Conservation (phyloP, 306 rosid genomes). For the Medicago ruthenica region DNA sequence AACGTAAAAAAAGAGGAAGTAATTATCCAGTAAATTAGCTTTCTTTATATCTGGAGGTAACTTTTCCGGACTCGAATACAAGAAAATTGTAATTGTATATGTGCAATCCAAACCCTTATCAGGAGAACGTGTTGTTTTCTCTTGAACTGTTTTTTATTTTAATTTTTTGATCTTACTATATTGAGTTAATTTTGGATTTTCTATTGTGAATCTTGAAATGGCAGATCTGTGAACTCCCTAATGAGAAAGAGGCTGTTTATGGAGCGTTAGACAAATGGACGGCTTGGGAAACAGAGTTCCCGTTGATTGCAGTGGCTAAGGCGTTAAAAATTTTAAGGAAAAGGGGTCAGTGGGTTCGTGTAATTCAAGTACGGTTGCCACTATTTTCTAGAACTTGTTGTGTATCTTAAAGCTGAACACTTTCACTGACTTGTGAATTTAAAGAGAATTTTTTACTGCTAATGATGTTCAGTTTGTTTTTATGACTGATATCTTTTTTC, state of each 20-base stretch:
- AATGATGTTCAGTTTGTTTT: constrained; percentile 9
- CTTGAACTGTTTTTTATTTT: neutral
- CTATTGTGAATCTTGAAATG: constrained; percentile 39
- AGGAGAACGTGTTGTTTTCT: neutral
- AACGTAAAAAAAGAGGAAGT: neutral
- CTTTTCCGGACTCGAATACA: neutral
- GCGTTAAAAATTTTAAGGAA: constrained; percentile 76
- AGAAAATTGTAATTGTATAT: neutral
- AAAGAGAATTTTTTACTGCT: neutral
- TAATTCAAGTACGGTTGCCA: constrained; percentile 71
- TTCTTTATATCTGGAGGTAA: neutral
- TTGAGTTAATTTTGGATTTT: constrained; percentile 14
- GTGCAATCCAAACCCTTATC: neutral
- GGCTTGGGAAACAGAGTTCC: constrained; percentile 96
- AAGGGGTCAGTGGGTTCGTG: constrained; percentile 74
- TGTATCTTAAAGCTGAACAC: neutral
- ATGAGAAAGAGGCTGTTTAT: constrained; percentile 85
- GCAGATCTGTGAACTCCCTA: constrained; percentile 75
- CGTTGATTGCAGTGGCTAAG: constrained; percentile 80
- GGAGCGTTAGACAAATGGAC: constrained; percentile 93
- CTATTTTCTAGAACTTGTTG: constrained; percentile 14
- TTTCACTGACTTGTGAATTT: neutral
- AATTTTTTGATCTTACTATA: neutral
- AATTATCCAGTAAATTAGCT: neutral
- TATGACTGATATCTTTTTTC: constrained; percentile 22